Base-by-base conservation (phyloP, 177 flowering plant species). In the Telopea speciosissima region DNA sequence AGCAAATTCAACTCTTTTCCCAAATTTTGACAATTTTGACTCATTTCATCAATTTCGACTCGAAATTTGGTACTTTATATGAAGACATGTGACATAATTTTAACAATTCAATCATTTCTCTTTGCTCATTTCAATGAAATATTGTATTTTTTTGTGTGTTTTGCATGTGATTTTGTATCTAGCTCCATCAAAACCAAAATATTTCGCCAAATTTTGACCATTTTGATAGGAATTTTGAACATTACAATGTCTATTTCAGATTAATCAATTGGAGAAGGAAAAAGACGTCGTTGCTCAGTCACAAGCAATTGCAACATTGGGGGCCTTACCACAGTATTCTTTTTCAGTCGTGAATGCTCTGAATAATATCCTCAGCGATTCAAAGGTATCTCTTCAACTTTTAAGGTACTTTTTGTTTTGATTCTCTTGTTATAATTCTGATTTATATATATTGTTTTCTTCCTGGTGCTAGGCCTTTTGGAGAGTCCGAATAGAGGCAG, bases 221-320 rank as follows among this genome's bases (percentile, higher is more conserved):
- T 28, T 28, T 28, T 28, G 31, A 28, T 4, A 28, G 31, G 4
- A 28, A 28, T 2, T 44, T 13, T 44, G 11, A 44, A 44, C 49
- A 44, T 44, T 9, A 9, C 49, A 13, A 59, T 69, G 24, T 70
- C 40, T 60, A 63, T 14, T 17, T 79, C 85, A 92, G 98, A 88
- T 92, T 24, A 92, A 92, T 82, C 97, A 92, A 68, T 72, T 95
- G 71, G 99, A 92, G 91, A 92, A 86, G 81, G 99, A 95, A 73
- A 92, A 83, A 73, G 99, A 95, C 86, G 99, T 92, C 77, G 89
- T 95, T 75, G 94, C 99, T 73, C 99, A 95, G 78, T 81, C 93
- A 44, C 99, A 95, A 74, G 97, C 97, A 45, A 91, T 92, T 76
- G 80, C 82, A 72, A 81, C 84, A 3, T 71, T 95, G 21, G 88